Percentiles rank a stretch among this genome's conserved stretches.
These are phyloP conservation scores for Macaranga tanarius DNA, from an alignment of 441 rosid genomes.

Conservation along the genomic window DNA sequence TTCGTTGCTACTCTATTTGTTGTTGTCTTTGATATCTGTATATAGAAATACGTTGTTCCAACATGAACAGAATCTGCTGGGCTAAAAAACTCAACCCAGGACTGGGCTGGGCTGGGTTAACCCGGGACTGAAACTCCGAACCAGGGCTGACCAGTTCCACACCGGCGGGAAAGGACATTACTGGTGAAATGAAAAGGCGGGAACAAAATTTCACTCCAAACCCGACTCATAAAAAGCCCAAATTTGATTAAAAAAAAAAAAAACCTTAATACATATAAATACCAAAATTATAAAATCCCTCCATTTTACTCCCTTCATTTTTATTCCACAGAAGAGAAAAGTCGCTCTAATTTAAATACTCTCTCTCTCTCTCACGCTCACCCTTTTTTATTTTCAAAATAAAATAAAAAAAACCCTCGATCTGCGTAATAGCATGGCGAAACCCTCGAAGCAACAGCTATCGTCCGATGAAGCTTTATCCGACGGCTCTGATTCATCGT, in stretches of 20 bases:
- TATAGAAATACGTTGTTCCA: too few species aligned
- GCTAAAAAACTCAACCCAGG: background rate
- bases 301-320: background rate
- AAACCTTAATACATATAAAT: slow-evolving; percentile 8
- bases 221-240: background rate
- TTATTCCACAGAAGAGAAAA: background rate
- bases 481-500: slow-evolving; percentile 55
- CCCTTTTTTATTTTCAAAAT: too few species aligned
- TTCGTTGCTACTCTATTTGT: too few species aligned
- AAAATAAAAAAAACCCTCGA: slow-evolving; percentile 38
- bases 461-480: slow-evolving; percentile 73
- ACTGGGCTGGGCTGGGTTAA: background rate
- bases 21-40: too few species aligned
- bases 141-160: background rate
- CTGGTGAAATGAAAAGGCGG: slow-evolving; percentile 42
- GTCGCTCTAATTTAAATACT: slow-evolving; percentile 15
- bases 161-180: slow-evolving; percentile 32
- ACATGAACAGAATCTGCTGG: too few species aligned
- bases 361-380: background rate
- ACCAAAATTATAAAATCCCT: slow-evolving; percentile 1
- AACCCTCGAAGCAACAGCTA: slow-evolving; percentile 47
- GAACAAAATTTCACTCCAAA: slow-evolving; percentile 32
- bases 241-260: background rate
- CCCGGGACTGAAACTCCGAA: background rate
- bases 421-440: slow-evolving; percentile 46